Conservation (phyloP, 202 grass and related monocot genomes). For the Cymbopogon flexuosus region DNA sequence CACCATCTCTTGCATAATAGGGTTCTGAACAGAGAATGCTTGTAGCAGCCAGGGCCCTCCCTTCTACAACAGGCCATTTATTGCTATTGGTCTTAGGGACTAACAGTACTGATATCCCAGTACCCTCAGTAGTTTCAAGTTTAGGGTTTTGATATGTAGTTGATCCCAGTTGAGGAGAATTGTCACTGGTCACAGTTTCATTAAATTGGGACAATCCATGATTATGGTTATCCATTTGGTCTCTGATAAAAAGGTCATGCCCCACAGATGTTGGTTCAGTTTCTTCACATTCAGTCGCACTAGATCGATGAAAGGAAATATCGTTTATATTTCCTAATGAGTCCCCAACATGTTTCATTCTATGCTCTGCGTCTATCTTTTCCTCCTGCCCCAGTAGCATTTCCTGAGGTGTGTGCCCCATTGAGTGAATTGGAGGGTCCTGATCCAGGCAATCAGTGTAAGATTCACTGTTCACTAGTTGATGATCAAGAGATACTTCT, state of each 20-base stretch:
- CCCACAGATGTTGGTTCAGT: slow-evolving; percentile 3
- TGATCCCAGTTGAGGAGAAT: slow-evolving; percentile 42
- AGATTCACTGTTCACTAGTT: slow-evolving; percentile 22
- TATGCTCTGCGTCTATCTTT: slow-evolving; percentile 15
- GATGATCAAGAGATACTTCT: slow-evolving; percentile 33
- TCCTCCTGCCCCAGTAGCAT: slow-evolving; percentile 28
- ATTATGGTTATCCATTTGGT: slow-evolving; percentile 17
- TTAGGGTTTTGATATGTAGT: slow-evolving; percentile 11
- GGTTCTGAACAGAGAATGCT: slow-evolving; percentile 74
- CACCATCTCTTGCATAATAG: slow-evolving; percentile 63
- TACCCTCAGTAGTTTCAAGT: slow-evolving; percentile 46
- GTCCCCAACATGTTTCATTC: slow-evolving; percentile 14
- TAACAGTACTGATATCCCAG: slow-evolving; percentile 78
- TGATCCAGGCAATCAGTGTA: background rate
- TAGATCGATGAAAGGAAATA: slow-evolving; percentile 15
- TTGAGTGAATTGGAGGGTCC: background rate
- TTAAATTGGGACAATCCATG: slow-evolving; percentile 17
- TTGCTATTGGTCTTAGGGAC: slow-evolving; percentile 65
- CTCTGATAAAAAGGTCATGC: background rate
- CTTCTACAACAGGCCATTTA: slow-evolving; percentile 66
- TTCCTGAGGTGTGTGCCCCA: slow-evolving; percentile 25
- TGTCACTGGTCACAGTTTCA: slow-evolving; percentile 24
- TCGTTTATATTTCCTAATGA: slow-evolving; percentile 18
- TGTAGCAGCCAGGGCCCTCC: slow-evolving; percentile 43
- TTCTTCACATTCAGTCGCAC: slow-evolving; percentile 19